Evolutionary conservation across 345 rosid species (phyloP).

Genomic region (Citrus mangshanensis): DNA sequence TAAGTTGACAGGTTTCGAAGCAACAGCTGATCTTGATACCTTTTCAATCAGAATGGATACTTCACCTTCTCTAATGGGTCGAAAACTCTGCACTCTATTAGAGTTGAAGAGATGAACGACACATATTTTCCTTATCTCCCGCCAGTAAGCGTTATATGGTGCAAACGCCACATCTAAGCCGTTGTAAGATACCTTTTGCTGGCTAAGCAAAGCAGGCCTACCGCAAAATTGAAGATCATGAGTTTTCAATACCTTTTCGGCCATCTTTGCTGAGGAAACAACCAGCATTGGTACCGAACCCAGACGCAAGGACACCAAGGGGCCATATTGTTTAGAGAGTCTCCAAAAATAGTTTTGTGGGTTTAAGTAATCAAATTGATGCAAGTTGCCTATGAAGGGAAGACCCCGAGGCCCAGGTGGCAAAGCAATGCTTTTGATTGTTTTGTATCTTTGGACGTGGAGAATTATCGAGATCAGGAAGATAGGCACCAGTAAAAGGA

Average conservation of each 20-base stretch:
- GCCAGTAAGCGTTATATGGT: slow-evolving; percentile 41
- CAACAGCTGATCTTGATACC: neutral
- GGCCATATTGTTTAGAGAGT: slow-evolving; percentile 46
- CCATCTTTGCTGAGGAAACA: slow-evolving; percentile 40
- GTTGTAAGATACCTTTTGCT: slow-evolving; percentile 32
- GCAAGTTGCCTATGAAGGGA: slow-evolving; percentile 52
- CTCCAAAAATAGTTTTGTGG: slow-evolving; percentile 29
- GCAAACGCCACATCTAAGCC: slow-evolving; percentile 40
- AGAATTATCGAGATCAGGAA: slow-evolving; percentile 9
- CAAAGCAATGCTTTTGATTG: neutral
- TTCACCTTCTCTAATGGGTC: slow-evolving; percentile 19
- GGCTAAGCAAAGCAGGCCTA: slow-evolving; percentile 30
- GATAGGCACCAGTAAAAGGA: slow-evolving; percentile 14
- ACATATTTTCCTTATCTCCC: slow-evolving; percentile 28
- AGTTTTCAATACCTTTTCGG: slow-evolving; percentile 35
- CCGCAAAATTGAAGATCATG: slow-evolving; percentile 39
- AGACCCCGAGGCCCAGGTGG: slow-evolving; percentile 51
- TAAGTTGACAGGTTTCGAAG: slow-evolving; percentile 1
- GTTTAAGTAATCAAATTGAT: slow-evolving; percentile 26
- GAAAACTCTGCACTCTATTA: neutral
- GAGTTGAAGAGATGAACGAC: slow-evolving; percentile 28
- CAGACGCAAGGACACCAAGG: slow-evolving; percentile 41
- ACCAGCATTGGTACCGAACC: slow-evolving; percentile 30
- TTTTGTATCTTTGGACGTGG: slow-evolving; percentile 18
- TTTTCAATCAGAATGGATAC: slow-evolving; percentile 19